These are phyloP conservation scores for Geum urbanum DNA, from an alignment of 306 rosid genomes.

Conservation along the genomic window DNA sequence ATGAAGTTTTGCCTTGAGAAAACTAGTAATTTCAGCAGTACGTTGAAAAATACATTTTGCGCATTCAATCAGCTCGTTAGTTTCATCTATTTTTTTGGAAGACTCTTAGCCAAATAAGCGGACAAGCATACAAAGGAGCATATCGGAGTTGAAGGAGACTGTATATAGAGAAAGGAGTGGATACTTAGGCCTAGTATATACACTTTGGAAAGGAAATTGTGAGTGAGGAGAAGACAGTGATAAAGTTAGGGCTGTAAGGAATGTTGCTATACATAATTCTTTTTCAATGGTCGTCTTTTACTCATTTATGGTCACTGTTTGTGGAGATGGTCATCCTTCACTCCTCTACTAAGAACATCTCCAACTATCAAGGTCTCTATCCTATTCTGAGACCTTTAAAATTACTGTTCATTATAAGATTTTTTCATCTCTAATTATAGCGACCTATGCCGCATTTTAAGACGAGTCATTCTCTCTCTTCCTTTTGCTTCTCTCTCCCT, in stretches of 20 bases:
- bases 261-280: constrained; percentile 22
- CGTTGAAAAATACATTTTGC: constrained; percentile 30
- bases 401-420: too few relatives aligned
- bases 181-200: constrained; percentile 50
- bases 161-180: constrained; percentile 71
- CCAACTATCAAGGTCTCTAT: too few relatives aligned
- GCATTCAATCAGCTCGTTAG: constrained; percentile 23
- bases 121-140: constrained; percentile 44
- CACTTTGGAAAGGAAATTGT: constrained; percentile 52
- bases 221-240: constrained; percentile 39
- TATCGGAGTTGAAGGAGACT: constrained; percentile 50
- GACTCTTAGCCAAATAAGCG: constrained; percentile 43
- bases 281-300: constrained; percentile 1
- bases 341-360: too few relatives aligned
- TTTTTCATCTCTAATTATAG: too few relatives aligned
- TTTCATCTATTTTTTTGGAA: constrained; percentile 48
- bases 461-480: too few relatives aligned
- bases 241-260: constrained; percentile 27
- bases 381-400: too few relatives aligned
- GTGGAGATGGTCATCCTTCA: not conserved
- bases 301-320: not conserved
- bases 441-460: too few relatives aligned
- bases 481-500: too few relatives aligned
- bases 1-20: constrained; percentile 72
- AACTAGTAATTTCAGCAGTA: constrained; percentile 14